Base-by-base conservation (phyloP, 2,329 filamentous ascomycete genomes). In the Talaromyces sp. region DNA sequence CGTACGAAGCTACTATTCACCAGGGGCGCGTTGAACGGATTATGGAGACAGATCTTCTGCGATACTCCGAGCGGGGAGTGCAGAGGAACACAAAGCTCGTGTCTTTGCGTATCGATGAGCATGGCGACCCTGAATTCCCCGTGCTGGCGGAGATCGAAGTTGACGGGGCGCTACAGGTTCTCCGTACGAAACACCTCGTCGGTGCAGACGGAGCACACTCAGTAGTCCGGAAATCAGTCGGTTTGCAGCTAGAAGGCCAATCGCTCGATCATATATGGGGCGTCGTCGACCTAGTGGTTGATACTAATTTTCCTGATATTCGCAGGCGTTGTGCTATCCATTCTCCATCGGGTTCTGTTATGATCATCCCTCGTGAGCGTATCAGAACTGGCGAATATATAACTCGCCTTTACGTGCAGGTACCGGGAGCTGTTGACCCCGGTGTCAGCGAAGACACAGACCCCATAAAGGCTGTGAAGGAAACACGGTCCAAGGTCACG, bases 241-340 rank as follows among this genome's bases (percentile, higher is more conserved):
- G 72, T 1, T 63, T 79, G 7, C 67, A 69, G n/a, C n/a, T n/a
- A n/a, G n/a, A n/a, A 32, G 90, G 87, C 62, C 88, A 90, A 68
- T 87, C 87, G 17, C 87, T 87, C 59, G 81, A 87, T 52, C 81
- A 89, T 69, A 86, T 91, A 27, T 91, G 89, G 88, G 88, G 88
- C 50, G 89, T 91, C 19, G 89, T 91, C 78, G 89, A 91, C 67
- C 83, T 88, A 35, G 86, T 90, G 2, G 85, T 89, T 24, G 80
- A 84, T 69, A 91, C 88, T 0, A 82, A 90, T 67, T 91, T 91
- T 65, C 89, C 89, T 0, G 89, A 93, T 69, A 90, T 92, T 67
- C 88, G 90, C 80, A 88, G 89, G 81, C 88, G 89, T 78, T 89
- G 86, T 67, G 89, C 87, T 0, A 89, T 92, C 62, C 89, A 91